These are phyloP conservation scores for Fusarium oxysporum DNA, from an alignment of 2,329 filamentous ascomycete genomes.

Conservation along the genomic window DNA sequence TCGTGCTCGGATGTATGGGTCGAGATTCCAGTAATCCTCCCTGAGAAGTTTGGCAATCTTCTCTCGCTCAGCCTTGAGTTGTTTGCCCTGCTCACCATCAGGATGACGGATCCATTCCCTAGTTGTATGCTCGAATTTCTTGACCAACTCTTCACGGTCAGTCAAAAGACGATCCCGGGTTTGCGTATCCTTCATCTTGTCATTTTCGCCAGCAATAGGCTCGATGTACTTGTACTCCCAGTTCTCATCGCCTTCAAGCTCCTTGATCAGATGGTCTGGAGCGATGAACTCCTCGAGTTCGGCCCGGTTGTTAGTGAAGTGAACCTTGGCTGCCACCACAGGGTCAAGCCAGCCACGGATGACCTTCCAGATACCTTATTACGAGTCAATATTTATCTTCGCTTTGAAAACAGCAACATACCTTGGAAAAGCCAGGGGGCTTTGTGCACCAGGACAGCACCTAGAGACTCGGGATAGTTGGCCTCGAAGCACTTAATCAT, in stretches of 20 bases:
- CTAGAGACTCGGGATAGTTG: conserved; percentile 95
- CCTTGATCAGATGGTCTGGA: conserved; percentile 77
- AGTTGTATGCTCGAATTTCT: conserved; percentile 80
- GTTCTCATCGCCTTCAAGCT: conserved; percentile 86
- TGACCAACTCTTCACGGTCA: conserved; percentile 73
- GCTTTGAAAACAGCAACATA: conserved; percentile 54
- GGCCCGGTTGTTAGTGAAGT: conserved; percentile 86
- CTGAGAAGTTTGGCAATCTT: conserved; percentile 72
- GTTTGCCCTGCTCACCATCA: conserved; percentile 57
- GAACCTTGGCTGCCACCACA: conserved; percentile 92
- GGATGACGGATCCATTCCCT: conserved; percentile 74
- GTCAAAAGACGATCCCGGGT: conserved; percentile 72
- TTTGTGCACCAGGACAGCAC: conserved; percentile 92
- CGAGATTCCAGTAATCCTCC: conserved; percentile 87
- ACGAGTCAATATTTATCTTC: conserved; percentile 12
- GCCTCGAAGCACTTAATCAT: conserved; percentile 99
- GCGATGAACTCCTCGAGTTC: conserved; percentile 85
- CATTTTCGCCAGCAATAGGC: conserved; percentile 80
- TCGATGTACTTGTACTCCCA: conserved; percentile 88
- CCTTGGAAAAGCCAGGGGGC: conserved; percentile 97
- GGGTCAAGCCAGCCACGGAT: conserved; percentile 97
- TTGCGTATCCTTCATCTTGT: conserved; percentile 72
- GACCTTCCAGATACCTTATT: conserved; percentile 88
- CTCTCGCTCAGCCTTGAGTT: conserved; percentile 68
- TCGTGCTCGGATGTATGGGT: conserved; percentile 86